Evolutionary conservation across 1,284 basidiomycete species (phyloP).

Genomic region (Cryptococcus amylolentus): DNA sequence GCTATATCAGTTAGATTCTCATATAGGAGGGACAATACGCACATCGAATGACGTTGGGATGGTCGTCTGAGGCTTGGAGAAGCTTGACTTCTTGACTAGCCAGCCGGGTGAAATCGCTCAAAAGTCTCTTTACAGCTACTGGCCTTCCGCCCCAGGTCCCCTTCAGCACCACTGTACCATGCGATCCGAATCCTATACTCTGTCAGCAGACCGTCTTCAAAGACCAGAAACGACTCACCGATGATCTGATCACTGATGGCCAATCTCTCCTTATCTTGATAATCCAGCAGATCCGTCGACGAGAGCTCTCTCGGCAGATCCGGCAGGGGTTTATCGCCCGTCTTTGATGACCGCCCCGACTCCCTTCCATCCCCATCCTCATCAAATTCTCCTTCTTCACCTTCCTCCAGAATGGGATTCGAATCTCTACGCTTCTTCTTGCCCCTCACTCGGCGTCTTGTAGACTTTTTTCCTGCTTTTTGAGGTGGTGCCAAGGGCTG

Average conservation of each 20-base stretch:
- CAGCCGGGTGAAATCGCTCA: conserved; percentile 92
- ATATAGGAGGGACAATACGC: conserved; percentile 5
- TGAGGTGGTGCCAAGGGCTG: conserved; percentile 2
- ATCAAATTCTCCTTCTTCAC: conserved; percentile 52
- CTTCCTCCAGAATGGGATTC: conserved; percentile 48
- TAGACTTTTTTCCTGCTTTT: conserved; percentile 30
- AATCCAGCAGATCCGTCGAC: conserved; percentile 22
- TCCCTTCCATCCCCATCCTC: conserved; percentile 2
- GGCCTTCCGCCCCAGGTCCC: conserved; percentile 93
- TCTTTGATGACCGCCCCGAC: conserved; percentile 3
- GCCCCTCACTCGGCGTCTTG: conserved; percentile 31
- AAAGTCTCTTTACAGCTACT: conserved; percentile 92
- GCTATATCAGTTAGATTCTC: conserved; percentile 1
- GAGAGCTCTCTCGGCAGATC: conserved; percentile 40
- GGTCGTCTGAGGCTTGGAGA: conserved; percentile 93
- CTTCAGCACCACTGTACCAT: conserved; percentile 90
- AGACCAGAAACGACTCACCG: conserved; percentile 54
- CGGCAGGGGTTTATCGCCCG: conserved; percentile 40
- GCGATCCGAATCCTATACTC: conserved; percentile 80
- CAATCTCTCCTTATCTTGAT: conserved; percentile 49
- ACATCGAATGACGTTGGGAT: conserved; percentile 93
- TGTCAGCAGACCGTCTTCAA: neutral
- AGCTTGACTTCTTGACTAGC: conserved; percentile 91
- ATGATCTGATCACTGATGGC: conserved; percentile 73
- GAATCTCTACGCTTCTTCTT: conserved; percentile 38